Evolutionary conservation across 2,329 filamentous ascomycete species (phyloP), one percentile per base, ranked within the genome.

Genomic region (Cryphonectria parasitica): DNA sequence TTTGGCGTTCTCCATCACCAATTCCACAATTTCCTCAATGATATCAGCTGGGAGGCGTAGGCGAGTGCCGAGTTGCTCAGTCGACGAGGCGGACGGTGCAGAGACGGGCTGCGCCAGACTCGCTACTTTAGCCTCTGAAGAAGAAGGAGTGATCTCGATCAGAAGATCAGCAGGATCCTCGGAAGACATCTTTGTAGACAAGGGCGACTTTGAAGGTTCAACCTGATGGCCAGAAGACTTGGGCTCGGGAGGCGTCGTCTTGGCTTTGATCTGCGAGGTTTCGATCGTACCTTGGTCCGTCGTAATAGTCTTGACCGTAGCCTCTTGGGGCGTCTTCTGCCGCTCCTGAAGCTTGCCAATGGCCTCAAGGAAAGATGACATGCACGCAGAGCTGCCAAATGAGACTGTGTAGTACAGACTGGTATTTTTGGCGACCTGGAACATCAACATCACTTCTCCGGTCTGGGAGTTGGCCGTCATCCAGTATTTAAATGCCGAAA

Each of bases 371-470:
- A 71, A 71, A 25, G 58, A 28, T 13, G 43, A 41, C 62, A 67
- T 54, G 36, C 15, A 4, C 22, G 49, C 34, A 19, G 31, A 17
- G 52, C 45, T 54, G 41, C 63, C 58, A 8, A 72, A 69, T 0
- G 61, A 25, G 15, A 71, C 63, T n/a, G 61, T 66, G 3, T 71
- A 71, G 63, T 64, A 72, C 6, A 64, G 60, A 13, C 22, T 62
- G 8, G 13, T 11, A 13, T 61, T 25, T 0, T 19, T 7, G 0
- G 36, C 34, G n/a, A 65, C 41, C 34, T 45, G 65, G 49, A 72
- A 72, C 17, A 71, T 67, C 6, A 72, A 52, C 22, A 72, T 71
- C 5, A 71, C n/a, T 15, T 60, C 52, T 15, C 52, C 64, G 1
- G 54, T 17, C 17, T 69, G 41, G 45, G n/a, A 11, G 31, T 52